These are phyloP conservation scores for Golubevia pallescens DNA, from an alignment of 1,284 basidiomycete genomes.

Conservation along the genomic window DNA sequence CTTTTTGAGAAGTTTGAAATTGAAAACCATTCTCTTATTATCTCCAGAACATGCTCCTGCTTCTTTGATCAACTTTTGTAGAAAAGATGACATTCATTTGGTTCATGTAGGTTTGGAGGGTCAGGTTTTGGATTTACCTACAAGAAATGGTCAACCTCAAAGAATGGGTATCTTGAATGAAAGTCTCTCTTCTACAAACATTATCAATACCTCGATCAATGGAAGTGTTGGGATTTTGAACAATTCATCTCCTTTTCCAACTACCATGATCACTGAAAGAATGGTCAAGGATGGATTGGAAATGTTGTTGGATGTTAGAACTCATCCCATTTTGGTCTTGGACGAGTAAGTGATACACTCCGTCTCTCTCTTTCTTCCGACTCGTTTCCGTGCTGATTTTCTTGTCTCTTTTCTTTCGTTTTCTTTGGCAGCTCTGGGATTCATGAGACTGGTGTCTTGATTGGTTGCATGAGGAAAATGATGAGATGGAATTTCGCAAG, in stretches of 20 bases:
- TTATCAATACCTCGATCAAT: not conserved
- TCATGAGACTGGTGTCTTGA: conserved; percentile 51
- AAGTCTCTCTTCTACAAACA: conserved; percentile 7
- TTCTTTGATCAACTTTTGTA: conserved; percentile 27
- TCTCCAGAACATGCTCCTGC: conserved; percentile 46
- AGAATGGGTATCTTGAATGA: conserved; percentile 8
- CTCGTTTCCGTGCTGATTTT: not conserved
- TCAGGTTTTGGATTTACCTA: not conserved
- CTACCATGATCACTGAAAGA: conserved; percentile 5
- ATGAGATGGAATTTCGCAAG: conserved; percentile 57
- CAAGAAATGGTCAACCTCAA: not conserved
- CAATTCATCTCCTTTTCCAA: not conserved
- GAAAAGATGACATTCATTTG: conserved; percentile 24
- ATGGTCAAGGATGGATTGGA: conserved; percentile 47
- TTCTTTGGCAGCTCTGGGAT: conserved; percentile 28
- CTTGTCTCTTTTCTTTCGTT: not conserved
- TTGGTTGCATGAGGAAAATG: conserved; percentile 53
- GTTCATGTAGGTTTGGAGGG: conserved; percentile 45
- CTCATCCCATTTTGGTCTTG: conserved; percentile 48
- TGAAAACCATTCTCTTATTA: conserved; percentile 45
- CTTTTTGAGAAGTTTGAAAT: conserved; percentile 25
- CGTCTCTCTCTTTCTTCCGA: conserved; percentile 5
- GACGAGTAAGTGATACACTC: conserved; percentile 19
- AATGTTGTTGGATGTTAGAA: conserved; percentile 28
- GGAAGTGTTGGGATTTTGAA: conserved; percentile 8